Conservation (phyloP, 23 red algal genomes). For the Gracilaria domingensis region DNA sequence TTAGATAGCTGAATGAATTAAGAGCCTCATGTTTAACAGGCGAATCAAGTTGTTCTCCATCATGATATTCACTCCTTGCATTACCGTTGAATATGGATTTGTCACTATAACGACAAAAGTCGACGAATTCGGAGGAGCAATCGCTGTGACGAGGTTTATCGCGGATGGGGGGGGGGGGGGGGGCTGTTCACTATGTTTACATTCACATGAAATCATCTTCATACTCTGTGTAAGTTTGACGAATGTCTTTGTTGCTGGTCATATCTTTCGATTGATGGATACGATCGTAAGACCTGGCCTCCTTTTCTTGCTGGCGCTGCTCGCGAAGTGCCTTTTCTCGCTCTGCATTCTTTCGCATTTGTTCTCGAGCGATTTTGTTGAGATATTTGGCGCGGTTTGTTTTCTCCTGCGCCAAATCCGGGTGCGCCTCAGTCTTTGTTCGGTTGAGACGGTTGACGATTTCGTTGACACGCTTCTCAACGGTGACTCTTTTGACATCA, state of each 20-base stretch:
- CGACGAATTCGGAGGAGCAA: neutral
- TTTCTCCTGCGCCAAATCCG: slow-evolving; percentile 82
- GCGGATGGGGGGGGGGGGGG: neutral
- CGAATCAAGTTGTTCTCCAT: neutral
- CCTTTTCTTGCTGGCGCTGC: slow-evolving; percentile 64
- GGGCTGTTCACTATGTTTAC: no score
- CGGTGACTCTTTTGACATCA: slow-evolving; percentile 58
- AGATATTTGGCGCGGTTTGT: slow-evolving; percentile 52
- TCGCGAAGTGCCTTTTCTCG: slow-evolving; percentile 51
- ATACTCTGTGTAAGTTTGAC: slow-evolving; percentile 32
- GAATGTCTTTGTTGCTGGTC: slow-evolving; percentile 73
- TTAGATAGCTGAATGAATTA: neutral
- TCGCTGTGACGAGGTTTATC: neutral
- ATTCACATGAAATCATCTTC: slow-evolving; percentile 79
- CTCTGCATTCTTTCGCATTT: slow-evolving; percentile 44
- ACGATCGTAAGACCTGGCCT: slow-evolving; percentile 55
- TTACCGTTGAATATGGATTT: neutral
- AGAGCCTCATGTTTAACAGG: neutral
- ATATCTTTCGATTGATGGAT: slow-evolving; percentile 65
- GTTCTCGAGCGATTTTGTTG: slow-evolving; percentile 53
- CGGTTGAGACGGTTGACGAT: slow-evolving; percentile 90
- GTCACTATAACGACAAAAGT: neutral
- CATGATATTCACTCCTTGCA: neutral
- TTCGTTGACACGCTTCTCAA: slow-evolving; percentile 88
- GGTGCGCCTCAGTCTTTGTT: slow-evolving; percentile 82